phyloP scores from a whole-genome alignment of 257 asterid genomes.

The Linderniella brevidens region DNA sequence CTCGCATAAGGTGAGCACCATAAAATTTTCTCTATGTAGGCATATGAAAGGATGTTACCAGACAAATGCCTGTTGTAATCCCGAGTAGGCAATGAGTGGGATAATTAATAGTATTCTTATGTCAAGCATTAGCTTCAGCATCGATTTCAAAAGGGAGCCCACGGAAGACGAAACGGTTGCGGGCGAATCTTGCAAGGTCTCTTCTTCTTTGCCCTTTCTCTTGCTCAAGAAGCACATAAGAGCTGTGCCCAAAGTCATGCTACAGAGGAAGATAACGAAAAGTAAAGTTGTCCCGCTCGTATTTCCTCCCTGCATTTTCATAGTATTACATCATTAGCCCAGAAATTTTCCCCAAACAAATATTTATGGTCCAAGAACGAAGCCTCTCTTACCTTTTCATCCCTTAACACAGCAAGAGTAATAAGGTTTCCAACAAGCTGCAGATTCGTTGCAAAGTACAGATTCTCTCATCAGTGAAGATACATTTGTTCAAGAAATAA shows the following conservation, averaged over 20 bases:
- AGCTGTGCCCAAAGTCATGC: constrained; percentile 59
- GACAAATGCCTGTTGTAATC: constrained; percentile 90
- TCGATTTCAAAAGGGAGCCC: constrained; percentile 38
- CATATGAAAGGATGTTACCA: constrained; percentile 33
- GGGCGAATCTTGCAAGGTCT: constrained; percentile 24
- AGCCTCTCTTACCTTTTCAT: constrained; percentile 42
- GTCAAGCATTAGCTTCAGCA: constrained; percentile 42
- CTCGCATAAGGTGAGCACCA: too few relatives aligned
- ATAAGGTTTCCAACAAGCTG: constrained; percentile 90
- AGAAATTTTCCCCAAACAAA: too few relatives aligned
- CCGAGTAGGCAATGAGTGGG: constrained; percentile 86
- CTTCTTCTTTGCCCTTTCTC: constrained; percentile 56
- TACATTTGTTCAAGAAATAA: constrained; percentile 1
- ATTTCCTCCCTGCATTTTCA: constrained; percentile 59
- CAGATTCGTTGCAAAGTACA: constrained; percentile 10
- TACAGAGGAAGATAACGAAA: constrained; percentile 50
- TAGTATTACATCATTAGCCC: not conserved
- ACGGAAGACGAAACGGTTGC: constrained; percentile 35
- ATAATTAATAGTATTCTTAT: constrained; percentile 57
- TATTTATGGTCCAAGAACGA: not conserved
- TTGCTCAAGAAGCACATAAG: constrained; percentile 80
- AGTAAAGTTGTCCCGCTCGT: constrained; percentile 74
- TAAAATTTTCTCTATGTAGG: too few relatives aligned
- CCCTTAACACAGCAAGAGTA: constrained; percentile 58
- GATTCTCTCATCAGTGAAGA: not conserved